Evolutionary conservation across 1,139 yeast species (phyloP).

Genomic region (Debaryomycetaceae sp.): DNA sequence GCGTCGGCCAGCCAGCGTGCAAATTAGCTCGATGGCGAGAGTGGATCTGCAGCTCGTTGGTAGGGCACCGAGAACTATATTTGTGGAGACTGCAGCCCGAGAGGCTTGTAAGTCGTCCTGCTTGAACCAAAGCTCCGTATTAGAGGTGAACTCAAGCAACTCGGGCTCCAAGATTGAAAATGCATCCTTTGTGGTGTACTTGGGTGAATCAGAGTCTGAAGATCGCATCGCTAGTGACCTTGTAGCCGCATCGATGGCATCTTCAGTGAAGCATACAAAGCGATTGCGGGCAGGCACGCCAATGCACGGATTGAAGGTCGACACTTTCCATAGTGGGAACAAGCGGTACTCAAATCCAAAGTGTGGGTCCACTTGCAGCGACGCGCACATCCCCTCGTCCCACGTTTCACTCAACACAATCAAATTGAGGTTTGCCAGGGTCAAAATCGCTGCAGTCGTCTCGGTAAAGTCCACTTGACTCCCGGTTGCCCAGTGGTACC

Average conservation of each 20-base stretch:
- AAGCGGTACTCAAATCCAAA: slow-evolving; percentile 36
- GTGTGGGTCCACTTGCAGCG: slow-evolving; percentile 18
- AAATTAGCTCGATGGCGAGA: slow-evolving; percentile 46
- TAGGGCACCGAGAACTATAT: background rate
- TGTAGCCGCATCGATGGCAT: too few relatives aligned
- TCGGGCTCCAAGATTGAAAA: background rate
- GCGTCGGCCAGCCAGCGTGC: slow-evolving; percentile 37
- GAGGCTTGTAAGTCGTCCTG: slow-evolving; percentile 16
- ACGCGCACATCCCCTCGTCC: background rate
- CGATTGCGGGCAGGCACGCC: too few relatives aligned
- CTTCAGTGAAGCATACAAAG: too few relatives aligned
- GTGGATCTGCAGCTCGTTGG: slow-evolving; percentile 23
- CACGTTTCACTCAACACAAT: slow-evolving; percentile 4
- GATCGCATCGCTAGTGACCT: too few relatives aligned
- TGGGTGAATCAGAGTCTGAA: too few relatives aligned
- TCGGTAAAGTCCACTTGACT: too few relatives aligned
- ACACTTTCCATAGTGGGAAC: too few relatives aligned
- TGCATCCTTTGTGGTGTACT: background rate
- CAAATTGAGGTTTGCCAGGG: slow-evolving; percentile 23
- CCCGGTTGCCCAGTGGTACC: too few relatives aligned
- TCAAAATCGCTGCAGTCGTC: slow-evolving; percentile 18
- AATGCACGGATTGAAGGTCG: too few relatives aligned
- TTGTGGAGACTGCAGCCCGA: slow-evolving; percentile 4
- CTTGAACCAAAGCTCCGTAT: slow-evolving; percentile 51
- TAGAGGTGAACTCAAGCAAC: background rate